Evolutionary conservation across 805 yeast species (phyloP), one percentile per base, ranked within the genome.

Genomic region (Candida yuanshanica): DNA sequence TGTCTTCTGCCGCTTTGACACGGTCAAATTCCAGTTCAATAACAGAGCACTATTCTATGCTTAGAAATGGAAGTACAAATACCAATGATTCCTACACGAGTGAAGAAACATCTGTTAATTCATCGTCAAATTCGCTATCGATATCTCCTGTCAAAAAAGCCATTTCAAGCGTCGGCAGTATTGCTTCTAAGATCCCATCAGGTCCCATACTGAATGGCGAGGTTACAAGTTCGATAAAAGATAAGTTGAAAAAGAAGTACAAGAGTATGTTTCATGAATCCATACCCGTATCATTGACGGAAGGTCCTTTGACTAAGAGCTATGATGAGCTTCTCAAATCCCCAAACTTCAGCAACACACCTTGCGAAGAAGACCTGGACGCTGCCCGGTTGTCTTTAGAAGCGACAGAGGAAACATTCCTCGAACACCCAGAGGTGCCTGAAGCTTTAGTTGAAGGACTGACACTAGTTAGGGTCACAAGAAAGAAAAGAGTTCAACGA

Each of bases 401-500:
- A n/a, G 38, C 47, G 6, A 41, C 37, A 11, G 56, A 50, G 20
- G 25, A 23, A 9, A 27, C 45, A 7, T 31, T 49, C 7, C 29
- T 53, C 2, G 56, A 56, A 29, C 55, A 55, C 16, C 54, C 65
- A 0, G 60, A 69, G 11, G 74, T 83, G 0, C 68, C 74, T 0
- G 69, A 69, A 4, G 61, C 72, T n/a, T 56, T 79, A 5, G 62
- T 69, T 9, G 69, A 66, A 4, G 95, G 95, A 0, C 55, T 85
- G 13, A 72, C 80, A 2, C 63, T 87, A 45, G 58, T 83, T 22
- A 72, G 87, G 50, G 75, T 87, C 16, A 84, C 95, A 2, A 82
- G 79, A 41, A 77, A 77, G 47, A 84, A 87, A 48, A 74, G 72
- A 49, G 77, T 79, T 17, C 76, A 77, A 51, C 66, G 87, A 14